Percentiles rank a stretch among this genome's conserved stretches.
phyloP scores from a whole-genome alignment of 1,284 basidiomycete species.

The Xerocomus cyaneibrunnescens region DNA sequence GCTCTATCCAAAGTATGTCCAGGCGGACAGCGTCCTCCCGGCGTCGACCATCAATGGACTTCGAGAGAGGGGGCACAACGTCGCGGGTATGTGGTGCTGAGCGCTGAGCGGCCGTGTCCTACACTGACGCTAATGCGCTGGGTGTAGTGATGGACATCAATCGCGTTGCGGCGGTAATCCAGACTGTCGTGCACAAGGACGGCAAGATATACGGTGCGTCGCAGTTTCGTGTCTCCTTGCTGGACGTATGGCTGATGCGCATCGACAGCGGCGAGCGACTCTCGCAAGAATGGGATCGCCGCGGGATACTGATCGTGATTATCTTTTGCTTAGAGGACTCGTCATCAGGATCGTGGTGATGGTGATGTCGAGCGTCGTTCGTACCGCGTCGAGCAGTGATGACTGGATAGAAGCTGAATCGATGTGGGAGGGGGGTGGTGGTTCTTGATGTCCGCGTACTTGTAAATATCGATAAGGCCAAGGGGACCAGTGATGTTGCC shows the following conservation, averaged over 20 bases:
- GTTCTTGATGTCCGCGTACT: no score
- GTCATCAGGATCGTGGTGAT: not conserved
- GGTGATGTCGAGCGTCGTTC: not conserved
- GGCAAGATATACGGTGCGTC: slow-evolving; percentile 59
- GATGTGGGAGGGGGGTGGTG: no score
- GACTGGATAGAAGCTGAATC: no score
- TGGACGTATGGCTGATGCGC: not conserved
- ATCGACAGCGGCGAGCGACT: slow-evolving; percentile 72
- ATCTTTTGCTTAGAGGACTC: not conserved
- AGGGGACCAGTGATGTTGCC: not conserved
- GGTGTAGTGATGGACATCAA: slow-evolving; percentile 48
- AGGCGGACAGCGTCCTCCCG: slow-evolving; percentile 66
- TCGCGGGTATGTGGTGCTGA: slow-evolving; percentile 55
- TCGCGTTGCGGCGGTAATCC: slow-evolving; percentile 67
- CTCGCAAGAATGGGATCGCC: slow-evolving; percentile 80
- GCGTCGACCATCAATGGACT: slow-evolving; percentile 55
- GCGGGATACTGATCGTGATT: slow-evolving; percentile 65
- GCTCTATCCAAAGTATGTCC: slow-evolving; percentile 66
- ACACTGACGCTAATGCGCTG: not conserved
- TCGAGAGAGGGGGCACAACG: slow-evolving; percentile 64
- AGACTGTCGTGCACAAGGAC: slow-evolving; percentile 61
- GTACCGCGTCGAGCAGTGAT: no score
- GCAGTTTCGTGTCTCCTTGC: not conserved
- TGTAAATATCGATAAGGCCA: no score
- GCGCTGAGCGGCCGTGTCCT: not conserved